Base-by-base conservation (phyloP, 1,284 basidiomycete species). In the Hemileia vastatrix region DNA sequence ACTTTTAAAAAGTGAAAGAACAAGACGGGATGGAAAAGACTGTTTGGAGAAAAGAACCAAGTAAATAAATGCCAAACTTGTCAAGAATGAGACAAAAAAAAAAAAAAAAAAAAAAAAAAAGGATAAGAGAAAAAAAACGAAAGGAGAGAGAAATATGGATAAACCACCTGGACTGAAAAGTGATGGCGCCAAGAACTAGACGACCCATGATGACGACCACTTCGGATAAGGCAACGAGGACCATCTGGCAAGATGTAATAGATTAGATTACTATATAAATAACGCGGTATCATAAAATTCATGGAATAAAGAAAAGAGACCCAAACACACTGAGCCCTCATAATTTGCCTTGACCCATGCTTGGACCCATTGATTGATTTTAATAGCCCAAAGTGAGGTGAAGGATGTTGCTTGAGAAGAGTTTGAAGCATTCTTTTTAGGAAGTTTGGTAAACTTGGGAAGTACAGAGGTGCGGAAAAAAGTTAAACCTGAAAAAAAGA, bases 181-280 rank as follows among this genome's bases (percentile, higher is more conserved):
- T 57, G 23, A 76, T n/a, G 0, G 74, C 75, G 9, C 75, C 75
- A 33, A 75, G 54, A 13, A 75, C 66, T 24, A 76, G 68, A 6
- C 75, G 67, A 15, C 68, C 69, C 59, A 76, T 72, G 57, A 76
- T 75, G 44, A 71, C 68, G 1, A 76, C 68, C 52, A 62, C 59
- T 44, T 76, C 75, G 23, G 73, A 68, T 53, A 75, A 74, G 6
- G 75, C 72, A 18, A 76, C 75, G 36, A 76, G 72, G 54, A 70
- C 69, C 75, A 76, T 76, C 59, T 62, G 31, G 13, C 19, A 15
- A 36, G 11, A 21, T 5, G 44, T 36, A 54, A 11, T 6, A 50
- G 9, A 24, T 48, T 21, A 23, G 19, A 48, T 49, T 23, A 11
- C 9, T 23, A 21, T 18, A 13, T 21, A n/a, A 45, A 45, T 45